Percentiles rank a stretch among this genome's conserved stretches.
phyloP scores from a whole-genome alignment of 495 filamentous ascomycete species.

The Tuber brumale region DNA sequence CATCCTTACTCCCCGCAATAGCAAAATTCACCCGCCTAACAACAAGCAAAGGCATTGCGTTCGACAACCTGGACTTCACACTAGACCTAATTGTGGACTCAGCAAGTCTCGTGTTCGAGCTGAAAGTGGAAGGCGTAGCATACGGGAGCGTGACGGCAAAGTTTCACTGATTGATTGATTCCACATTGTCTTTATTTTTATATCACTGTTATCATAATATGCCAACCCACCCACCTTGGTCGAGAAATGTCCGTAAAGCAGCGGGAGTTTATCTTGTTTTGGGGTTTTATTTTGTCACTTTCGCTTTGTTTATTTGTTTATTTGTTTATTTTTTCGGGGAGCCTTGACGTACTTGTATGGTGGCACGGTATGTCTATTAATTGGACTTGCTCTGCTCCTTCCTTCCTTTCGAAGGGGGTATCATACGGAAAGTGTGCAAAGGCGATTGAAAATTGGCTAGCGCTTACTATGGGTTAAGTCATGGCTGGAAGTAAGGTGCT shows the following conservation, averaged over 20 bases:
- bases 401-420: neutral
- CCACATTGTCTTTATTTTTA: neutral
- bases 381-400: neutral
- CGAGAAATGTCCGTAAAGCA: neutral
- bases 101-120: conserved; percentile 62
- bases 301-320: neutral
- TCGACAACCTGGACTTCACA: conserved; percentile 68
- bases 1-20: neutral
- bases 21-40: conserved; percentile 51
- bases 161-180: conserved; percentile 50
- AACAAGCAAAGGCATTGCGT: conserved; percentile 66
- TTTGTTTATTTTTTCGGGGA: neutral
- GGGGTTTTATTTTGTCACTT: neutral
- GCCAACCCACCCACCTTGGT: neutral
- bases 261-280: neutral
- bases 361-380: neutral
- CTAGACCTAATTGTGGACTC: conserved; percentile 70
- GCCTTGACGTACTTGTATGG: neutral
- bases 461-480: neutral
- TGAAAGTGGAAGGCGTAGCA: conserved; percentile 65
- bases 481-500: neutral
- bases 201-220: neutral
- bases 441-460: neutral
- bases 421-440: neutral
- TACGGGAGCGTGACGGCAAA: conserved; percentile 67